Base-by-base conservation (phyloP, 306 rosid genomes). In the Citrullus mucosospermus region DNA sequence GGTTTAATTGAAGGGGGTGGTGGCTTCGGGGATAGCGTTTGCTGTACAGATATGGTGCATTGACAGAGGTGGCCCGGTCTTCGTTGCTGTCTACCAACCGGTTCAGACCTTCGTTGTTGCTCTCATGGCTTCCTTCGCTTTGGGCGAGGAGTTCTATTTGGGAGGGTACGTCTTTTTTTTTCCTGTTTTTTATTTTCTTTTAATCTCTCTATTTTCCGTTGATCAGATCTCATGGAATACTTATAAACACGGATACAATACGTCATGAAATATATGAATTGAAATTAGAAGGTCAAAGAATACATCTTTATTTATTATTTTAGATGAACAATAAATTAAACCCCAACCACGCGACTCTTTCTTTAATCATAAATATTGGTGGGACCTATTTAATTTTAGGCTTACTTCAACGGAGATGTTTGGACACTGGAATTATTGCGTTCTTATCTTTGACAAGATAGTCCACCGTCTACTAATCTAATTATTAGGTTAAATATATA, bases 1-100 rank as follows among this genome's bases (percentile, higher is more conserved):
- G 22, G 10, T 17, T 17, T 14, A 51, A 51, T 0, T 17, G 5
- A 17, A 94, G 98, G 99, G 99, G 79, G 92, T 95, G 84, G 97
- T 95, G 78, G 99, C 99, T 76, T 95, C 99, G 3, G 99, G 99
- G 82, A 85, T 95, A 18, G 99, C 99, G 22, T 95, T 95, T 86
- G 99, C 99, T 63, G 97, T 95, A 67, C 99, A 95, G 86, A 95
- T 91, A 85, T 95, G 99, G 99, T 95, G 99, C 97, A 92, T 95
- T 17, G 97, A 95, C 89, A 95, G 96, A 85, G 99, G 99, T 25
- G 99, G 99, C 82, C 99, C 99, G 44, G 99, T 95, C 41, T 95
- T 95, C 48, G 99, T 95, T 4, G 99, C 99, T 0, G 99, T 95
- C 53, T 95, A 95, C 88, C 99, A 95, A 61, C 99, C 99, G 78